A percentile compares a stretch with the other conserved stretches of the same genome.
Conservation (phyloP, 805 yeast genomes). For the Saturnispora halmiae region DNA sequence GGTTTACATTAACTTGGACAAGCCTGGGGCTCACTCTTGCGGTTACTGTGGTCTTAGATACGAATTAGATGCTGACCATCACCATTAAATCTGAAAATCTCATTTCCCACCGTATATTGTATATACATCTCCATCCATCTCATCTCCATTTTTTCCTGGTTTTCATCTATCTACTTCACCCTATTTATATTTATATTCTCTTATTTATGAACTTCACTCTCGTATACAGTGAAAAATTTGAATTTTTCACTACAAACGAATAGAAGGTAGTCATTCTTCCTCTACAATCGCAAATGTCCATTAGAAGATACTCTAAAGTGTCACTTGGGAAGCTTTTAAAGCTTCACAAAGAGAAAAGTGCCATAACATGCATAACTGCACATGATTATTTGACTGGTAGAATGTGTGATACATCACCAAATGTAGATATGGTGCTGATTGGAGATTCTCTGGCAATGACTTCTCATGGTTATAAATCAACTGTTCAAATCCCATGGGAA, state of each 20-base stretch:
- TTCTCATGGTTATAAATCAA: conserved; percentile 67
- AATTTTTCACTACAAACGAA: no score
- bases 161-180: no score
- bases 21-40: conserved; percentile 62
- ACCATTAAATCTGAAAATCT: conserved; percentile 6
- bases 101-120: no score
- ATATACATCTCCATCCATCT: no score
- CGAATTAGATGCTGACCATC: conserved; percentile 31
- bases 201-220: no score
- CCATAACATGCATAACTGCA: conserved; percentile 54
- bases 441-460: conserved; percentile 96
- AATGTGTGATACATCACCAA: conserved; percentile 53
- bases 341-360: conserved; percentile 11
- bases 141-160: no score
- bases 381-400: conserved; percentile 75
- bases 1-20: conserved; percentile 71
- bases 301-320: no score
- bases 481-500: conserved; percentile 67
- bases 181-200: no score
- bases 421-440: conserved; percentile 61
- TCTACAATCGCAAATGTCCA: no score
- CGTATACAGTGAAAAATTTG: no score
- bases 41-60: conserved; percentile 74
- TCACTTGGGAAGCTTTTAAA: neutral
- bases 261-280: no score